phyloP scores from a whole-genome alignment of 345 rosid species.

The Iberis pinnata region DNA sequence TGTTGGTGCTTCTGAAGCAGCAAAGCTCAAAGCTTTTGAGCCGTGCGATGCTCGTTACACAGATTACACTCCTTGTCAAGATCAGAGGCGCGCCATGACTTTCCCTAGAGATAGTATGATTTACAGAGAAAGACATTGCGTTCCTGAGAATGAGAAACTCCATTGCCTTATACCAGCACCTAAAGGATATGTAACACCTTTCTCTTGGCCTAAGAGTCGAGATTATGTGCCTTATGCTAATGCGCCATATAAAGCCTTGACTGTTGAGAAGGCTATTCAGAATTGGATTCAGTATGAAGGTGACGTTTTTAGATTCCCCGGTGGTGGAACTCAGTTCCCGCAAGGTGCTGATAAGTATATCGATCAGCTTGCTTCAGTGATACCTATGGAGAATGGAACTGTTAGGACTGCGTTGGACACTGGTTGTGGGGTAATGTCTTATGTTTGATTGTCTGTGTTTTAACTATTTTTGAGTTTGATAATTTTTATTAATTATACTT shows the following conservation, averaged over 20 bases:
- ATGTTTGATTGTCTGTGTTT: too few species aligned
- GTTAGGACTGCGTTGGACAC: constrained; percentile 95
- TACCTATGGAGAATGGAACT: constrained; percentile 82
- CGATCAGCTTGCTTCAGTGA: constrained; percentile 76
- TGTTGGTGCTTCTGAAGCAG: too few species aligned
- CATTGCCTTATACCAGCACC: constrained; percentile 89
- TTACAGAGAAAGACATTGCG: constrained; percentile 94
- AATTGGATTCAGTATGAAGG: constrained; percentile 94
- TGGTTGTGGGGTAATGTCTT: constrained; percentile 72
- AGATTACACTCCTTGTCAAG: constrained; percentile 96
- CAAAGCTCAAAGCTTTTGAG: constrained; percentile 47
- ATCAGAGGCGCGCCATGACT: constrained; percentile 83
- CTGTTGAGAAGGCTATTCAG: constrained; percentile 85
- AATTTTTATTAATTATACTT: too few species aligned
- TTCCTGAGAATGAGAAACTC: constrained; percentile 66
- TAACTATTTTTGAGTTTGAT: too few species aligned
- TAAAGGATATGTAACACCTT: constrained; percentile 78
- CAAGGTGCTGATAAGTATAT: constrained; percentile 97
- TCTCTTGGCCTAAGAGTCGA: constrained; percentile 94
- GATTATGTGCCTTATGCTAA: constrained; percentile 89
- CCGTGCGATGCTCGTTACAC: constrained; percentile 68
- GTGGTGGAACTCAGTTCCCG: constrained; percentile 99
- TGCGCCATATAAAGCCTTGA: constrained; percentile 83
- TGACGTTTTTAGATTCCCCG: constrained; percentile 85
- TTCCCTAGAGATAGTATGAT: constrained; percentile 92